Evolutionary conservation across 371 early-diverging fungal species (phyloP), one percentile per base, ranked within the genome.

Genomic region (Smittium culicis): DNA sequence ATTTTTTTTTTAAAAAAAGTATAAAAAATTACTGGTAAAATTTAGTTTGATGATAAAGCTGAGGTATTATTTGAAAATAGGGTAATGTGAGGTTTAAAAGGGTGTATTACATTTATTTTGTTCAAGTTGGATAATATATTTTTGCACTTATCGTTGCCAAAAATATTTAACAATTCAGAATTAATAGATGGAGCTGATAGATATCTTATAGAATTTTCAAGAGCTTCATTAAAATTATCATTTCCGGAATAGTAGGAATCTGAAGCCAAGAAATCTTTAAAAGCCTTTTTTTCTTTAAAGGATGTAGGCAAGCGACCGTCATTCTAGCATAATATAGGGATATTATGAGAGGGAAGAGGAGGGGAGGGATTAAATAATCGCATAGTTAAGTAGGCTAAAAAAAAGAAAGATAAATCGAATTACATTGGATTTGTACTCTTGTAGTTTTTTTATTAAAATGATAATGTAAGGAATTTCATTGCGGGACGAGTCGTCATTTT

Each of bases 401-500:
- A 29, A 25, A 56, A 24, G 27, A 69, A n/a, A 54, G 32, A 35
- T 58, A 16, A 64, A 27, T 32, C 54, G 11, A 24, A 68, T 68
- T 72, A 71, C 77, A 71, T 74, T 65, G 25, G 75, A 24, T n/a
- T 65, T 66, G 88, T 88, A 94, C 25, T 78, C 72, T 17, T 88
- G 80, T 59, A 91, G 71, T 57, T 82, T 83, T 68, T 88, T 83
- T 25, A 91, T 67, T 16, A 97, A 72, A 35, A 97, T 80, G 1
- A 91, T 85, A 2, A 89, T 82, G 73, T 82, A 94, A 0, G 96
- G 98, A 29, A 93, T 84, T 68, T 91, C 88, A 24, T 80, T 84
- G 72, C 87, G 85, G 34, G 86, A 86, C 32, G 86, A 82, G 54
- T 79, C 75, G 66, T 89, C 89, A 70, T 88, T 66, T 1, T 73